A percentile compares a stretch with the other conserved stretches of the same genome.
These are phyloP conservation scores for Torulaspora franciscae DNA, from an alignment of 805 yeast species.

Conservation along the genomic window DNA sequence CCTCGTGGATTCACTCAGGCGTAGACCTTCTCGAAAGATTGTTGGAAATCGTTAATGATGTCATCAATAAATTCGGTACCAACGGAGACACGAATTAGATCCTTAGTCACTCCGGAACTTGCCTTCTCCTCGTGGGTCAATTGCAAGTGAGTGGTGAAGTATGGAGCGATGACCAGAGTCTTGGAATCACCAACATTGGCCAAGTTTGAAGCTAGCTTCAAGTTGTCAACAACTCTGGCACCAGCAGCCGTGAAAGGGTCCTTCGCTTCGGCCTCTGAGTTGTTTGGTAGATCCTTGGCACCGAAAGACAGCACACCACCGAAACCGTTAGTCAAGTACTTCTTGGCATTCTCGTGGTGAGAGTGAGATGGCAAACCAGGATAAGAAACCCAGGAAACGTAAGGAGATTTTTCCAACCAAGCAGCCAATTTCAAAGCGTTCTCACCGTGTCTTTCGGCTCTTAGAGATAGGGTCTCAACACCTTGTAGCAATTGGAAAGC, in stretches of 20 bases:
- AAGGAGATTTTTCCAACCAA: conserved; percentile 63
- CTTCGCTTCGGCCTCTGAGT: conserved; percentile 41
- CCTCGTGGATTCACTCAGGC: too few species aligned
- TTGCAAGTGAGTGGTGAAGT: conserved; percentile 94
- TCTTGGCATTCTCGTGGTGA: conserved; percentile 76
- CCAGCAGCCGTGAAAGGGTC: conserved; percentile 70
- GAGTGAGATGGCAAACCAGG: conserved; percentile 80
- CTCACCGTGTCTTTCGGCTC: conserved; percentile 86
- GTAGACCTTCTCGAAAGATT: conserved; percentile 66
- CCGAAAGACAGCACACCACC: conserved; percentile 91
- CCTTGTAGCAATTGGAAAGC: conserved; percentile 86
- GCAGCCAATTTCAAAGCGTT: conserved; percentile 79
- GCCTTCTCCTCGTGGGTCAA: conserved; percentile 72
- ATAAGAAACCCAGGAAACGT: conserved; percentile 87
- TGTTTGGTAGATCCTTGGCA: conserved; percentile 54
- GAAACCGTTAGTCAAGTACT: conserved; percentile 71
- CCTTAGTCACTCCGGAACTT: conserved; percentile 83
- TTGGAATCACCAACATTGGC: conserved; percentile 97
- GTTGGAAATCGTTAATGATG: conserved; percentile 81
- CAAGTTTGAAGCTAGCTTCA: conserved; percentile 82
- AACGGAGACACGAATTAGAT: conserved; percentile 79
- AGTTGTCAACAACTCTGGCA: conserved; percentile 75
- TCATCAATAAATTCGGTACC: conserved; percentile 93
- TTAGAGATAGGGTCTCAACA: conserved; percentile 85
- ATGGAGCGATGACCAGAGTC: conserved; percentile 93